phyloP scores from a whole-genome alignment of 2,329 filamentous ascomycete genomes.

The Dothideomycetes sp. region DNA sequence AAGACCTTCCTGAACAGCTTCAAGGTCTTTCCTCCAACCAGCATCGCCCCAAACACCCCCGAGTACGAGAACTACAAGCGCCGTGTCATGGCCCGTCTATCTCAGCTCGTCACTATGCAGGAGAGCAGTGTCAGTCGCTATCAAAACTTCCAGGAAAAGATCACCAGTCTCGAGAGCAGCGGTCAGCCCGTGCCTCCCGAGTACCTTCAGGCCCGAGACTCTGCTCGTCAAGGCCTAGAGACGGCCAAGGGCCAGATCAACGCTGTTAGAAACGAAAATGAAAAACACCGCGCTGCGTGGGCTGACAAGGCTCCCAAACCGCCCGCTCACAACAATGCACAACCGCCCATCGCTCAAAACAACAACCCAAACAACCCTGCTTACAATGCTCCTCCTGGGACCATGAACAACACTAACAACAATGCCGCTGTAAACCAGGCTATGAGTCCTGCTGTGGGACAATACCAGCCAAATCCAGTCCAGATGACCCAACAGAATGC shows the following conservation, averaged over 20 bases:
- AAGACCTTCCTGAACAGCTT: constrained; percentile 14
- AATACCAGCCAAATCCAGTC: constrained; percentile 17
- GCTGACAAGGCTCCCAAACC: constrained; percentile 7
- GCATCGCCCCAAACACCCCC: constrained; percentile 12
- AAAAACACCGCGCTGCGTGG: constrained; percentile 13
- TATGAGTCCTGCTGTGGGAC: constrained; percentile 8
- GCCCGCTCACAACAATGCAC: constrained; percentile 11
- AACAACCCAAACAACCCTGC: constrained; percentile 1
- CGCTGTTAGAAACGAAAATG: constrained; percentile 13
- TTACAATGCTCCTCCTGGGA: constrained; percentile 5
- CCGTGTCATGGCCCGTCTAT: constrained; percentile 8
- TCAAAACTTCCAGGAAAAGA: constrained; percentile 8
- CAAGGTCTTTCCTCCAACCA: constrained; percentile 14
- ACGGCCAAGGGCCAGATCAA: constrained; percentile 15
- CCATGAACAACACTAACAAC: constrained; percentile 10
- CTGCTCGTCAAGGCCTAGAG: constrained; percentile 8
- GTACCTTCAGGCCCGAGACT: constrained; percentile 9
- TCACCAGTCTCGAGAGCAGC: constrained; percentile 4
- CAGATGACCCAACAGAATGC: constrained; percentile 16
- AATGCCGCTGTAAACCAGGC: neutral
- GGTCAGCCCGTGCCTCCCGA: constrained; percentile 13
- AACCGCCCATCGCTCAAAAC: constrained; percentile 15
- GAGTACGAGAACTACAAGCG: constrained; percentile 15
- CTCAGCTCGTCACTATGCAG: constrained; percentile 8
- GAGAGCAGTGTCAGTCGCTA: constrained; percentile 10